Evolutionary conservation across 768 basidiomycete genomes (phyloP), one percentile per base, ranked within the genome.

Genomic region (Amanita molliuscula): DNA sequence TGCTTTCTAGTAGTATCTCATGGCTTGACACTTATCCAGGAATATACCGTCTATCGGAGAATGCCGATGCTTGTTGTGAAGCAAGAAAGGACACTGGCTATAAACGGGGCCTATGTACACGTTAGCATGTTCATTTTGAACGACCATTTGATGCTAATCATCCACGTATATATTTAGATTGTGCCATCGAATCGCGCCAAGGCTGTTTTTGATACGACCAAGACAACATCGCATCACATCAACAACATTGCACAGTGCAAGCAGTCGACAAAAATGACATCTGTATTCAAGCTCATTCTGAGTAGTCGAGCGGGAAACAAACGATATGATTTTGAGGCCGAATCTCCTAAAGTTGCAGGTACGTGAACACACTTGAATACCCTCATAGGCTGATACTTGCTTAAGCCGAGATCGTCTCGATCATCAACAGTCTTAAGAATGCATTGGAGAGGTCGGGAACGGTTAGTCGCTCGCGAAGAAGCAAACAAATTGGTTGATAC

Each of bases 241-340:
- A 87, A 87, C 61, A 83, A 82, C 53, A 81, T 99, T 37, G 78
- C 80, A 28, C 79, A 83, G 42, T 90, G 88, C 61, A 88, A 88
- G 54, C 84, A 95, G 60, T 83, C 83, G 1, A 75, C 80, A 41
- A 91, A 93, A 63, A 78, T 78, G 10, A 82, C 84, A 25, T 76
- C 86, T 1, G 76, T 79, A 33, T 94, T 99, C 77, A 95, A 94
- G 72, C 75, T 98, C 16, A 78, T 95, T 28, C 78, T 98, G 10
- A 84, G 79, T 60, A 71, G 87, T 54, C 76, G 79, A 33, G 75
- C 76, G 37, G 50, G 80, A 36, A 85, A 83, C 56, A 99, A 98
- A 73, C 74, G 92, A 34, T 98, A 97, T 62, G 95, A 98, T 59
- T 97, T 96, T 61, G 96, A 99, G 67, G 95, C 93, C 0, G 94